Base-by-base conservation (phyloP, 371 early-diverging fungal genomes). In the Parasitella parasitica region DNA sequence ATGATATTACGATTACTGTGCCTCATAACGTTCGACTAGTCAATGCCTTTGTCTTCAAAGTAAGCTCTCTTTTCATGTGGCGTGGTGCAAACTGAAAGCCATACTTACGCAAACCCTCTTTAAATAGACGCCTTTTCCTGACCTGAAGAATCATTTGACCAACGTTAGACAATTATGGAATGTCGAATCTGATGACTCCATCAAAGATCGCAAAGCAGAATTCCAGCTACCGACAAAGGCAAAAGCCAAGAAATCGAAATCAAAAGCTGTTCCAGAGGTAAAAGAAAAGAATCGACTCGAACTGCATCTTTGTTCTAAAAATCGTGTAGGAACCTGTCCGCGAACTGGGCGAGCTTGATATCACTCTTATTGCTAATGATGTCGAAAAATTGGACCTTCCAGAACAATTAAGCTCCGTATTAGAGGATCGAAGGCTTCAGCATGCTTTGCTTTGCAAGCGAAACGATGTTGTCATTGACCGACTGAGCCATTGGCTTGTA, bases 401-500 rank as follows among this genome's bases (percentile, higher is more conserved):
- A 0, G 78, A 82, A 30, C 83, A 81, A 52, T 66, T 86, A 41
- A 64, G 72, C 11, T 66, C 72, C 1, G 59, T 86, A 1, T 66
- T 83, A 12, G 75, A 81, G 4, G 76, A 77, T 30, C 68, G 84
- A 11, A 49, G 75, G 27, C 53, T 83, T 7, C 86, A 86, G 57
- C 82, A 83, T 65, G 52, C 80, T 4, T 28, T 86, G 18, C 50
- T 73, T 6, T 75, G 76, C 57, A 57, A 67, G 30, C 67, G 68
- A 18, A 43, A 63, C 24, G 48, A 35, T 59, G 7, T 75, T 13
- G 63, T 70, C 20, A 65, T 83, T 30, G 59, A 69, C 12, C 67
- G 86, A 22, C 73, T 85, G 22, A 76, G 79, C 41, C 67, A 69
- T 13, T 81, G 80, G 81, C 61, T 86, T 5, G 71, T 66, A 22